Base-by-base conservation (phyloP, 129 eudicot species). In the Kitagawia praeruptora region DNA sequence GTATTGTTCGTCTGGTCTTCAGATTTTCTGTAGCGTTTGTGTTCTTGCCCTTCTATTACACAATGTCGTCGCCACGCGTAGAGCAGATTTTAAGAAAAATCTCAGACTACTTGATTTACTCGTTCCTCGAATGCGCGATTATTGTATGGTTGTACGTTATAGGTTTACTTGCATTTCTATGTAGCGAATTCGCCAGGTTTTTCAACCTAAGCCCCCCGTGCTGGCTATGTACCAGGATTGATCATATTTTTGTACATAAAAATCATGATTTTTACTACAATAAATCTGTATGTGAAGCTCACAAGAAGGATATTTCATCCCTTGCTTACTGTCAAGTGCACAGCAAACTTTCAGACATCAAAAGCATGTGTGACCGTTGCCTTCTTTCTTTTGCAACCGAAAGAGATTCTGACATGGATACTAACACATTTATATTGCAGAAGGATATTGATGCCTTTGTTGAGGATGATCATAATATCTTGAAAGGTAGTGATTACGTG, bases 241-340 rank as follows among this genome's bases (percentile, higher is more conserved):
- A 93, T 75, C 96, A 89, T 23, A 49, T 91, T 49, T 77, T 91
- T 2, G 80, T 82, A 10, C 81, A 78, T 14, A 75, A 81, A 23
- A 79, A 78, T 77, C 77, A 88, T 3, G 70, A 81, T 25, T 88
- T 82, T 71, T 86, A 83, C 85, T 88, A 89, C 86, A 86, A 93
- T 28, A 85, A 86, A 44, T 85, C 98, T 21, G 80, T 93, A 46
- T 93, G 97, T 27, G 96, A 91, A 80, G 85, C 79, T 38, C 98
- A 93, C 90, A 93, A 91, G 79, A 89, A 79, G 82, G 90, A 89
- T 63, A 86, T 93, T n/a, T 93, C 98, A 1, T 82, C 96, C 49
- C 90, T 93, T 70, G 98, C 98, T 16, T 89, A 89, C 56, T 93
- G 98, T 74, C 92, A 88, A 21, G 88, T 85, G 18, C 98, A 93